Conservation (phyloP, 2,329 filamentous ascomycete genomes). For the Exserohilum rostratum region DNA sequence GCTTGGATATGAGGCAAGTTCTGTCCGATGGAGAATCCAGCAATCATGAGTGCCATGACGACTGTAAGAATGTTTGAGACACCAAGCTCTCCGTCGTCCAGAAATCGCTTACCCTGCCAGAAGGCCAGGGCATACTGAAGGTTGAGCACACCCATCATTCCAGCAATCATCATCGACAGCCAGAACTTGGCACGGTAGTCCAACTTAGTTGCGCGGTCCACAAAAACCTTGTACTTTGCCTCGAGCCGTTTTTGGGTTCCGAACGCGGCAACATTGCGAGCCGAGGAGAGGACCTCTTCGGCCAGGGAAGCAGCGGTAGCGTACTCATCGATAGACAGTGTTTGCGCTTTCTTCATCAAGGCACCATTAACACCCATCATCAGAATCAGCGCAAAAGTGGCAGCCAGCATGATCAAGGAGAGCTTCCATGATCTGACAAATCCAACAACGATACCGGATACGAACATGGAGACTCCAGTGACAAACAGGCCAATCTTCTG, state of each 20-base stretch:
- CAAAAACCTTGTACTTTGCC: constrained; percentile 78
- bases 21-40: constrained; percentile 84
- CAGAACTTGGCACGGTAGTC: constrained; percentile 77
- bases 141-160: constrained; percentile 83
- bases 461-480: constrained; percentile 60
- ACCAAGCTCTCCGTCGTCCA: constrained; percentile 61
- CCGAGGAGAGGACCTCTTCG: constrained; percentile 92
- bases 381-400: constrained; percentile 77
- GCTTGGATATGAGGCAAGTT: constrained; percentile 76
- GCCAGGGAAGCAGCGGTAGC: constrained; percentile 85
- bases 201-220: constrained; percentile 73
- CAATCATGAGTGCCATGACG: constrained; percentile 89
- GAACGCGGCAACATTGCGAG: constrained; percentile 91
- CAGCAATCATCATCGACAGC: constrained; percentile 78
- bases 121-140: constrained; percentile 65
- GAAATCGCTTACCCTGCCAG: constrained; percentile 61
- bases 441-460: constrained; percentile 88
- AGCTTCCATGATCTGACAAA: constrained; percentile 94
- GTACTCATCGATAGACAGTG: constrained; percentile 73
- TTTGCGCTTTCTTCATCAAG: constrained; percentile 81
- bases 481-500: constrained; percentile 48
- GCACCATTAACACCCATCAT: constrained; percentile 76
- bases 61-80: constrained; percentile 81
- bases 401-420: constrained; percentile 83
- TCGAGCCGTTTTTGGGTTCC: constrained; percentile 93